Percentiles rank a stretch among this genome's conserved stretches.
phyloP scores from a whole-genome alignment of 257 asterid genomes.

The Henckelia pumila region DNA sequence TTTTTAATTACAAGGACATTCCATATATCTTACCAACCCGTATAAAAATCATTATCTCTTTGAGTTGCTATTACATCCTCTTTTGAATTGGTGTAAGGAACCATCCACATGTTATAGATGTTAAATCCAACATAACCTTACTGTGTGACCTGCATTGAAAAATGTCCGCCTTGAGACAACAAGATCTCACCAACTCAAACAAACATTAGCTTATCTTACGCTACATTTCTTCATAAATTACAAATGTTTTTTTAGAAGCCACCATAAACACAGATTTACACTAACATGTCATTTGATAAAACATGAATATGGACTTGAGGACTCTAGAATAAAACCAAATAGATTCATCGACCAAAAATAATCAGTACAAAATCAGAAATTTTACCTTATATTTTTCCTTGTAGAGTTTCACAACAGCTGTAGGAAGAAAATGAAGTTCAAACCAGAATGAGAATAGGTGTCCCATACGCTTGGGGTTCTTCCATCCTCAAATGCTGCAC shows the following conservation, averaged over 20 bases:
- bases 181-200: neutral
- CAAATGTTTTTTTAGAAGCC: too few species aligned
- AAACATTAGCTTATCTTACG: neutral
- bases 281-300: too few species aligned
- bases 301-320: neutral
- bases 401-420: conserved; percentile 41
- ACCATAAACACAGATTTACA: neutral
- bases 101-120: conserved; percentile 35
- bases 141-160: conserved; percentile 45
- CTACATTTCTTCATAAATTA: too few species aligned
- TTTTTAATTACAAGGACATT: neutral
- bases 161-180: neutral
- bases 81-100: conserved; percentile 41
- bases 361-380: neutral
- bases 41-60: conserved; percentile 38
- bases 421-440: too few species aligned
- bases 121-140: conserved; percentile 52
- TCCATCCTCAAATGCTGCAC: too few species aligned
- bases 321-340: neutral
- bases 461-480: too few species aligned
- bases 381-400: conserved; percentile 39
- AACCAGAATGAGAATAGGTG: too few species aligned
- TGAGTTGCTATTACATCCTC: conserved; percentile 48
- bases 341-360: neutral
- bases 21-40: conserved; percentile 60